A percentile compares a stretch with the other conserved stretches of the same genome.
These are phyloP conservation scores for Gleditsia sinensis DNA, from an alignment of 306 rosid genomes.

Conservation along the genomic window DNA sequence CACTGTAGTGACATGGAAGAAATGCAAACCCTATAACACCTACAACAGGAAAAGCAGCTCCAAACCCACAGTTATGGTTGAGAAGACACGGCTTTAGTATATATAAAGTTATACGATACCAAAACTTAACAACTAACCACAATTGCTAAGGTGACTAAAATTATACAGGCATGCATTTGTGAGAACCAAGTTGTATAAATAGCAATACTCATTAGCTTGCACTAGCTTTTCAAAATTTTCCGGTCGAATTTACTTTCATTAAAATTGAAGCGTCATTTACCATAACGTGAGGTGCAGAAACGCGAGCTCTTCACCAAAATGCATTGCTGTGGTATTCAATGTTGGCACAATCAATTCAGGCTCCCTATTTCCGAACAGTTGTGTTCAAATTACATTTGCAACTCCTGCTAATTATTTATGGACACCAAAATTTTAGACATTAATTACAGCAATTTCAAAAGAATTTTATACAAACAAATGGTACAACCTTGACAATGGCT, in stretches of 20 bases:
- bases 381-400: slow-evolving; percentile 41
- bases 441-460: slow-evolving; percentile 59
- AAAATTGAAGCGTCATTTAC: neutral
- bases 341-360: slow-evolving; percentile 10
- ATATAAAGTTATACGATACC: too few species aligned
- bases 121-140: too few species aligned
- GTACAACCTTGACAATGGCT: slow-evolving; percentile 54
- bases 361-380: too few species aligned
- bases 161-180: too few species aligned
- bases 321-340: neutral
- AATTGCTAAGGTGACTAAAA: too few species aligned
- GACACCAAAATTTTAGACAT: slow-evolving; percentile 51
- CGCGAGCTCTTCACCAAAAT: neutral
- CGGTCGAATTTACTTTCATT: neutral
- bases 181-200: too few species aligned
- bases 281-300: neutral
- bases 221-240: neutral
- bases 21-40: too few species aligned
- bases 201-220: neutral
- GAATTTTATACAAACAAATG: slow-evolving; percentile 69
- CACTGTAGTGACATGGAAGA: too few species aligned
- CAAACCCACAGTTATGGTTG: too few species aligned
- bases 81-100: too few species aligned
- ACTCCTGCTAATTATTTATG: slow-evolving; percentile 34
- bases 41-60: too few species aligned